Evolutionary conservation across 2,329 filamentous ascomycete species (phyloP).

Genomic region (Pyrenochaeta sp.): DNA sequence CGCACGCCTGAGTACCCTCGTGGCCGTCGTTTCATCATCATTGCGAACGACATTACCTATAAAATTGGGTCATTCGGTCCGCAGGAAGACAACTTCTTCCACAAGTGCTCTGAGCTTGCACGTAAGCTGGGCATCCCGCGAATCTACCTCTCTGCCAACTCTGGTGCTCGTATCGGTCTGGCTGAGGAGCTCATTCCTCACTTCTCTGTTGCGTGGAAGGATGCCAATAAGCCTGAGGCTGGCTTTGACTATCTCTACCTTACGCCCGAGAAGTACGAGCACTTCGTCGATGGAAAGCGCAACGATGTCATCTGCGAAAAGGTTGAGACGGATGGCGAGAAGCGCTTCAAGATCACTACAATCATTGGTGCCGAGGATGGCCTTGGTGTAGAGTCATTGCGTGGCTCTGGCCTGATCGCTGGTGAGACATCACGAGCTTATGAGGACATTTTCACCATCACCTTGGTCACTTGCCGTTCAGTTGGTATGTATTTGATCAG

Average conservation of each 20-base stretch:
- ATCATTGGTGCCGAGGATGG: constrained; percentile 94
- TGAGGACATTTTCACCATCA: constrained; percentile 98
- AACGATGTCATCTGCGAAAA: constrained; percentile 88
- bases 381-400: constrained; percentile 95
- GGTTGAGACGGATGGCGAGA: constrained; percentile 85
- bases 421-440: constrained; percentile 97
- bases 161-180: constrained; percentile 94
- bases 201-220: constrained; percentile 98
- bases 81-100: constrained; percentile 96
- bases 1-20: constrained; percentile 94
- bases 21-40: constrained; percentile 91
- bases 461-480: constrained; percentile 95
- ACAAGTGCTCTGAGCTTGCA: constrained; percentile 97
- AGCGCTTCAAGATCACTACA: constrained; percentile 91
- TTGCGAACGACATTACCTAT: constrained; percentile 99
- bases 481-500: constrained; percentile 69
- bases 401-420: constrained; percentile 96
- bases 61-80: constrained; percentile 98
- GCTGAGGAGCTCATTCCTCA: constrained; percentile 96
- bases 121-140: constrained; percentile 93
- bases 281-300: constrained; percentile 79
- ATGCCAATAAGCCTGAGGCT: constrained; percentile 77
- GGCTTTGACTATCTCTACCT: constrained; percentile 99
- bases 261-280: constrained; percentile 83
- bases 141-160: constrained; percentile 98